Base-by-base conservation (phyloP, 1,284 basidiomycete species). In the Trichosporon faecale region DNA sequence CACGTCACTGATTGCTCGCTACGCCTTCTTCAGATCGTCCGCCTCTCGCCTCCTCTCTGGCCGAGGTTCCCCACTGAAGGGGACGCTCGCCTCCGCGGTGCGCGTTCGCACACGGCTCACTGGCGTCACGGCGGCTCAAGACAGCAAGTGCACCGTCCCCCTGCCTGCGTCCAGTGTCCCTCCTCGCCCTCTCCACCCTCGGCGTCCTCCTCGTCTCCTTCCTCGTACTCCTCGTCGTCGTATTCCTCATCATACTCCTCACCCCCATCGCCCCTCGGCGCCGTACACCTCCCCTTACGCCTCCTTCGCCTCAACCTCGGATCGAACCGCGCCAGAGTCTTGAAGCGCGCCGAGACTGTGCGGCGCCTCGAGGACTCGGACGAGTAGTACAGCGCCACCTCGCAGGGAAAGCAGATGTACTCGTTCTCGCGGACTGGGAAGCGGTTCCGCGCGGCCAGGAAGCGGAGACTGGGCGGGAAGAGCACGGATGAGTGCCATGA, bases 321-420 rank as follows among this genome's bases (percentile, higher is more conserved):
- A 86, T 90, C 85, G 70, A 92, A 85, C 66, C 93, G 85, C 77
- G 86, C 86, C 75, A 94, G 83, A 69, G 94, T 90, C 85, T 90
- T 90, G 85, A 92, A 93, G 72, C 93, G 85, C 75, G 87, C 89
- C 79, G 88, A 85, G 71, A 94, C 85, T 44, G 90, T 91, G 37
- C 87, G 85, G 79, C 88, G 90, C 71, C 87, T 87, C 66, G 79
- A 74, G 29, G 90, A 89, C 70, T 91, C 91, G 9, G 78, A 73
- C 11, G 91, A 91, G 79, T 91, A 95, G 80, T 93, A 94, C 70
- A 95, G 81, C 73, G 88, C 86, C 79, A 93, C 93, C 83, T 95
- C 93, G 85, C 93, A 95, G 77, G 91, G 91, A 73, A 90, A 88
- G 79, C 93, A 95, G 73, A 95, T 90, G 90, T 92, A 95, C 80